Percentiles rank a stretch among this genome's conserved stretches.
Conservation (phyloP, 306 rosid genomes). For the Quercus agrifolia region DNA sequence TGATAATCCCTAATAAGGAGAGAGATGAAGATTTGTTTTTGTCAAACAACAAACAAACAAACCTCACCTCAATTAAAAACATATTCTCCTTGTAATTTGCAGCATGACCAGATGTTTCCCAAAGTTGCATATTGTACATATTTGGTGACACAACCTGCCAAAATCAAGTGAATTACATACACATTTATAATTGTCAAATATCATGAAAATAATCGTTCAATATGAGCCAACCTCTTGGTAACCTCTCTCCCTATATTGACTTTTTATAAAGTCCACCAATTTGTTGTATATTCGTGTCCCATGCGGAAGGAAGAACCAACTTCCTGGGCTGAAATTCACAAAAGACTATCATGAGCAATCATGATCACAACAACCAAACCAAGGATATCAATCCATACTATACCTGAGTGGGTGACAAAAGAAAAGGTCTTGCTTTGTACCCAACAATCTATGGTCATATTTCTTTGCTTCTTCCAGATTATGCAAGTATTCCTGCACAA, state of each 20-base stretch:
- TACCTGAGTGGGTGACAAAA: slow-evolving; percentile 92
- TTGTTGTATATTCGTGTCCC: slow-evolving; percentile 84
- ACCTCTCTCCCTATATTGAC: slow-evolving; percentile 80
- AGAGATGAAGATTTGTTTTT: neutral
- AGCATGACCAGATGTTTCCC: slow-evolving; percentile 98
- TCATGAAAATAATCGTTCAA: slow-evolving; percentile 4
- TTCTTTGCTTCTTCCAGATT: slow-evolving; percentile 88
- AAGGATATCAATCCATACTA: neutral
- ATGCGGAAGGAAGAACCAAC: slow-evolving; percentile 96
- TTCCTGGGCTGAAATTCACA: slow-evolving; percentile 75
- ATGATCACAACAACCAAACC: neutral
- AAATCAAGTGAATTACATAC: slow-evolving; percentile 25
- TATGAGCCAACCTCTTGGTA: slow-evolving; percentile 73
- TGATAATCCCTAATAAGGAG: neutral
- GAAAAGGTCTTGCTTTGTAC: slow-evolving; percentile 89
- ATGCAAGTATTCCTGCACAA: slow-evolving; percentile 55
- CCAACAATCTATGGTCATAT: slow-evolving; percentile 88
- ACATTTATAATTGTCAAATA: neutral
- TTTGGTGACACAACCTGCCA: slow-evolving; percentile 88
- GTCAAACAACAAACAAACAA: neutral
- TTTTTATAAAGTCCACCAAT: slow-evolving; percentile 66
- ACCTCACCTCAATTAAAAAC: slow-evolving; percentile 85
- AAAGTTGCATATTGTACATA: slow-evolving; percentile 88
- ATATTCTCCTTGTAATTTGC: slow-evolving; percentile 86
- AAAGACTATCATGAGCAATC: slow-evolving; percentile 5